Base-by-base conservation (phyloP, 164 flowering plant genomes). In the Malania oleifera region DNA sequence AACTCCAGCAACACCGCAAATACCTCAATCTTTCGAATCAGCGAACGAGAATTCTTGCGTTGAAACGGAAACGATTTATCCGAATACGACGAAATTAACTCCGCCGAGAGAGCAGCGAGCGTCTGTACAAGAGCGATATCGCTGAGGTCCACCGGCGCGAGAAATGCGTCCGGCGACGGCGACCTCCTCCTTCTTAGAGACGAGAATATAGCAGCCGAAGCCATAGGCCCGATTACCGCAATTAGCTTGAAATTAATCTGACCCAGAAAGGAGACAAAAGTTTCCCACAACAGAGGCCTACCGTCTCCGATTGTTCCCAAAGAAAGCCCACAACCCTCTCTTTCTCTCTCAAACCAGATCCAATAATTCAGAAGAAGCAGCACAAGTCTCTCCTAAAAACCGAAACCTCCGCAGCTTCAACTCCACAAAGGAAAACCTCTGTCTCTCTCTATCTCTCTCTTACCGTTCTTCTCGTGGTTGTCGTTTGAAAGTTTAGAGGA, bases 81-180 rank as follows among this genome's bases (percentile, higher is more conserved):
- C 2, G 85, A 71, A 45, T 63, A 76, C 5, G 77, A 37, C 0
- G 85, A 76, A 0, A 77, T 63, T 26, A 92, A 67, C 22, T 87
- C 91, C 0, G 70, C 17, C 3, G 85, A 61, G 1, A 87, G 50
- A 2, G 72, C 23, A 5, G 66, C 74, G 1, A 92, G 73, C 18
- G 93, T 80, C 45, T 69, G 78, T 18, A 87, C 63, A 0, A 92
- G 75, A 7, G 77, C 81, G 7, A 68, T 76, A 25, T 77, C 84
- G 28, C 71, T 46, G 18, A 89, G 75, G 77, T 86, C 80, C 52
- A 77, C 86, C 60, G 98, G 96, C 17, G 93, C 91, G 45, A 87
- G 62, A 60, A 86, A 86, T 37, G 85, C 86, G 61, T 90, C 92
- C 56, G 85, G 60, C 0, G 90, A 75, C 29, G 98, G 96, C 66